Evolutionary conservation across 2,329 filamentous ascomycete species (phyloP).

Genomic region (Fusarium chlamydosporum): DNA sequence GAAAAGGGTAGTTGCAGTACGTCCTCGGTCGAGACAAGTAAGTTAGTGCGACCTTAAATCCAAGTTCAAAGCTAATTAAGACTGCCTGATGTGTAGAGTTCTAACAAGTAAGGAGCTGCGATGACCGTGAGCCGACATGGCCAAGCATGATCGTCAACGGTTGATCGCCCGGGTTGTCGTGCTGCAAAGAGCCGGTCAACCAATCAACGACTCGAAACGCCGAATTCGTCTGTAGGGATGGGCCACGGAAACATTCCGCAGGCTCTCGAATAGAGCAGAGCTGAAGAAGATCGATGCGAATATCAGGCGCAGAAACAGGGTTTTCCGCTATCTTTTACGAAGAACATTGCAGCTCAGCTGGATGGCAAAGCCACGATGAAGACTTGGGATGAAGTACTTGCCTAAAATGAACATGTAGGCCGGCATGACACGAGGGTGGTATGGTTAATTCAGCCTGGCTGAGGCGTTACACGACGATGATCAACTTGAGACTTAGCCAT

Average conservation of each 20-base stretch:
- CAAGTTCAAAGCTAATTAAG: neutral
- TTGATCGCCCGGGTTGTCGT: conserved; percentile 20
- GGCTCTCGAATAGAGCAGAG: conserved; percentile 10
- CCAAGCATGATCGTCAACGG: conserved; percentile 24
- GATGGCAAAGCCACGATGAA: conserved; percentile 4
- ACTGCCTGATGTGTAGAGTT: neutral
- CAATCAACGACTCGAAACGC: neutral
- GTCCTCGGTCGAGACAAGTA: neutral
- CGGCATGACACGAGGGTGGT: neutral
- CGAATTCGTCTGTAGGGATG: neutral
- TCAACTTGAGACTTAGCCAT: conserved; percentile 32
- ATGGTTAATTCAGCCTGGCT: neutral
- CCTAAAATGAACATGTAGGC: conserved; percentile 5
- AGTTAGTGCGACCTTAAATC: neutral
- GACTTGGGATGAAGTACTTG: neutral
- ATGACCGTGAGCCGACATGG: neutral
- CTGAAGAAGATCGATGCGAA: conserved; percentile 38
- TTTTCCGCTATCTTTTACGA: conserved; percentile 3
- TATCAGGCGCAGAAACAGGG: conserved; percentile 5
- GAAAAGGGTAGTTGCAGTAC: neutral
- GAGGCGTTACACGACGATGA: conserved; percentile 14
- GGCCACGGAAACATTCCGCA: conserved; percentile 8
- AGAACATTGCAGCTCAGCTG: conserved; percentile 27
- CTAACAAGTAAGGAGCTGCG: neutral
- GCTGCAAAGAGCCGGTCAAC: neutral